Evolutionary conservation across 768 basidiomycete species (phyloP).

Genomic region (Boletus coccyginus): DNA sequence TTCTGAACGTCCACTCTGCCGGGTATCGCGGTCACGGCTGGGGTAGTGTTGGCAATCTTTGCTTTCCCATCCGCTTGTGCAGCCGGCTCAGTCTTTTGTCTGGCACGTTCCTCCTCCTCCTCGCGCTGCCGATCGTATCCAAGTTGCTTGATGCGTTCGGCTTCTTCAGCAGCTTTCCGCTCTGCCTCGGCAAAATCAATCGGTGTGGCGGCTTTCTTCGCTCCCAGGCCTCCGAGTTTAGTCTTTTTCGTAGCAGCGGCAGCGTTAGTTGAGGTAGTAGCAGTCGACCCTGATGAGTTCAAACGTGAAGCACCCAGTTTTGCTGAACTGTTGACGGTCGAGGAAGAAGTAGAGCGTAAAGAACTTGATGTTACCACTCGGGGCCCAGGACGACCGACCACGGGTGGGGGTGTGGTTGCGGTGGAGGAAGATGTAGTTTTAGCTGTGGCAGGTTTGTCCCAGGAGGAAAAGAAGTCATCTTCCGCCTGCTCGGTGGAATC

Average conservation of each 20-base stretch:
- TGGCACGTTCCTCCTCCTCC: constrained; percentile 75
- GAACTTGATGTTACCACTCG: constrained; percentile 69
- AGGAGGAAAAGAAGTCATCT: constrained; percentile 96
- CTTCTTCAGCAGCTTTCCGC: constrained; percentile 85
- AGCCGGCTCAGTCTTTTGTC: constrained; percentile 56
- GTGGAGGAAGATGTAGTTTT: constrained; percentile 53
- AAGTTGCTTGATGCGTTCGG: constrained; percentile 85
- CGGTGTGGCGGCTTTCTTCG: constrained; percentile 75
- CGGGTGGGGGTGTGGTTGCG: constrained; percentile 51
- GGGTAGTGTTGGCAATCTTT: constrained; percentile 25
- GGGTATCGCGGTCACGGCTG: constrained; percentile 24
- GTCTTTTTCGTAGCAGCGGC: constrained; percentile 53
- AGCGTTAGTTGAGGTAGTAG: constrained; percentile 28
- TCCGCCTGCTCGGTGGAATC: constrained; percentile 51
- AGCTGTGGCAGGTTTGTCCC: constrained; percentile 79
- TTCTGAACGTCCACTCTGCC: constrained; percentile 34
- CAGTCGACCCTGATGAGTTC: constrained; percentile 37
- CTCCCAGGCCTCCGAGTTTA: constrained; percentile 78
- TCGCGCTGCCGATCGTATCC: constrained; percentile 88
- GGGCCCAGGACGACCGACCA: constrained; percentile 53
- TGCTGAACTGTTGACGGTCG: constrained; percentile 26
- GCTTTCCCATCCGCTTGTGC: constrained; percentile 27
- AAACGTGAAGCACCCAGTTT: constrained; percentile 44
- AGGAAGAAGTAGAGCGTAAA: constrained; percentile 45
- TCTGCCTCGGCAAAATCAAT: constrained; percentile 97